Base-by-base conservation (phyloP, 2,329 filamentous ascomycete species). In the Hypoxylon sp. region DNA sequence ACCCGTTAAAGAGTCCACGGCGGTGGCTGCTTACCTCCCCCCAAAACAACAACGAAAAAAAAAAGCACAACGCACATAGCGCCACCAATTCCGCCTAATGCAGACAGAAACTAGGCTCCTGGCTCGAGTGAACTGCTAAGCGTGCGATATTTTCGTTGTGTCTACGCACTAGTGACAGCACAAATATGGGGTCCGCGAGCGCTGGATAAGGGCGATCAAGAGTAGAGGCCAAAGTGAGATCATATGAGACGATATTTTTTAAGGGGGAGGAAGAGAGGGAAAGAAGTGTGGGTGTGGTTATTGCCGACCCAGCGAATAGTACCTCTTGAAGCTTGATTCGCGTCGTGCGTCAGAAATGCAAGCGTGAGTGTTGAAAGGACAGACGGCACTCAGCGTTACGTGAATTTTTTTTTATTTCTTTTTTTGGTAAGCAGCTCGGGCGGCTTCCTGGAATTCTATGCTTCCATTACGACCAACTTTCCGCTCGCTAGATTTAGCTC, bases 331-430 rank as follows among this genome's bases (percentile, higher is more conserved):
- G 34, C 3, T 14, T 38, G 34, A 17, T 7, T 45, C 38, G 23
- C 17, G n/a, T 45, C 11, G 21, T 50, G 21, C n/a, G 38, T 41
- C 30, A 7, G 11, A 21, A 11, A 25, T n/a, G 32, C 14, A 38
- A 34, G 19, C 50, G 11, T 52, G 21, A 19, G 21, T 38, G 28
- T 36, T 36, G 32, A 28, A 41, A 36, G 25, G 17, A 34, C 14
- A 50, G 34, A 50, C 56, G 45, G 45, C 56, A 49, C 56, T 41
- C 56, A 50, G 46, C 56, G 41, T 25, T 23, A 30, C 43, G 3
- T 17, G 17, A 17, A 48, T 34, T 4, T n/a, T 23, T 11, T 25
- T 25, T n/a, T n/a, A n/a, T n/a, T n/a, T n/a, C n/a, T n/a, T 34
- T 4, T n/a, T 23, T 11, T 25, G 17, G 13, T 19, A 48, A 57